Evolutionary conservation across 2,329 filamentous ascomycete species (phyloP).

Genomic region (Trichoderma koningii): DNA sequence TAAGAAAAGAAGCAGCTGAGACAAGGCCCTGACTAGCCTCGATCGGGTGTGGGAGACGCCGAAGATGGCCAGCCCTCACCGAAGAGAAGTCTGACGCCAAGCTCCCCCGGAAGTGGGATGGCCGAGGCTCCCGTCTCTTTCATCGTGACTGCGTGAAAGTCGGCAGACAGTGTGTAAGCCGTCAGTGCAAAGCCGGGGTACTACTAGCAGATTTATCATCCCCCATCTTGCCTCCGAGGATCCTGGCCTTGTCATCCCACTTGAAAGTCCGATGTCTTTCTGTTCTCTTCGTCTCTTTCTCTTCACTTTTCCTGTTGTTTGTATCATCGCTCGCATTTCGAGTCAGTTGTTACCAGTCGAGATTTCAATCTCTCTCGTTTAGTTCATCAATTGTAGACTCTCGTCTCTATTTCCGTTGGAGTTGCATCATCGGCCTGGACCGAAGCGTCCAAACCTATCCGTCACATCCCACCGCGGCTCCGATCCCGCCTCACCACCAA

Average conservation of each 20-base stretch:
- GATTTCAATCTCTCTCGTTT: neutral
- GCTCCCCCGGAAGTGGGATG: conserved; percentile 17
- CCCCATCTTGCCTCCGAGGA: conserved; percentile 4
- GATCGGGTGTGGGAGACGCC: conserved; percentile 25
- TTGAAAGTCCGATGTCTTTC: too few species aligned
- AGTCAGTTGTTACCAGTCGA: neutral
- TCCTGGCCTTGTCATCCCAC: neutral
- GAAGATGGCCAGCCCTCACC: neutral
- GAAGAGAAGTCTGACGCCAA: neutral
- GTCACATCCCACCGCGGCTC: conserved; percentile 17
- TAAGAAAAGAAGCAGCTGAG: neutral
- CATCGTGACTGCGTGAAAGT: too few species aligned
- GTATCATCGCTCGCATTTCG: neutral
- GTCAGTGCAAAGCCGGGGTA: neutral
- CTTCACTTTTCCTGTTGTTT: neutral
- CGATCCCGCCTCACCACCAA: conserved; percentile 13
- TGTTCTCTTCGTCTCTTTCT: too few species aligned
- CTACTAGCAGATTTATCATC: conserved; percentile 17
- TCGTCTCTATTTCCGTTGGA: neutral
- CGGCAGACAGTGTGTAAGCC: neutral
- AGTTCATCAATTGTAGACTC: too few species aligned
- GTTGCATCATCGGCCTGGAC: neutral
- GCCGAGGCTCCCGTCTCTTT: neutral
- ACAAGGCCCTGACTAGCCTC: neutral
- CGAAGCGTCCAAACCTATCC: neutral